Base-by-base conservation (phyloP, 768 basidiomycete genomes). In the Leucocoprinus birnbaumii region DNA sequence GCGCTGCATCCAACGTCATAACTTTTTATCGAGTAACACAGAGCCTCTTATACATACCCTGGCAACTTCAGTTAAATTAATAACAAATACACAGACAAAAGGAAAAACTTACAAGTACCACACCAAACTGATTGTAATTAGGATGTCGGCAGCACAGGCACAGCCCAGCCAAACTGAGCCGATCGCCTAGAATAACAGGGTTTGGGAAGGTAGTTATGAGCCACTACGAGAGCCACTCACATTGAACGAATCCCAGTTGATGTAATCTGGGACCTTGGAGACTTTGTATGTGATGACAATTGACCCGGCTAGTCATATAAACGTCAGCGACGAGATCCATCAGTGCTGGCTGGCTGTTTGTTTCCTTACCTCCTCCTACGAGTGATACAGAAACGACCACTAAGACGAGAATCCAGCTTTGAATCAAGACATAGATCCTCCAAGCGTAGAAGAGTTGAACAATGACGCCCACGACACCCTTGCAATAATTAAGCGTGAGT, bases 401-500 rank as follows among this genome's bases (percentile, higher is more conserved):
- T 13, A 26, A 35, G 13, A 63, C 53, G 7, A 65, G 35, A 1
- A 50, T 38, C 51, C 56, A 59, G 47, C 56, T 69, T 9, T 51
- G 58, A 18, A 68, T 69, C 4, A 71, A 53, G 3, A 67, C 61
- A 19, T 60, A 58, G 37, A 71, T 58, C 22, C 69, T 62, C 70
- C 68, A 71, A 3, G 76, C 76, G 43, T 78, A 79, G 61, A 81
- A 82, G 5, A 74, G 56, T 50, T 81, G 79, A 7, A 79, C 78
- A 8, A 72, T 59, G 4, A 68, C 57, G 0, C 73, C 75, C 26
- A 77, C 76, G 48, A 80, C 68, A 2, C 71, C 78, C 79, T 80
- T 31, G n/a, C 10, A 31, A 35, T 5, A 24, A 21, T 44, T 14
- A 24, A 7, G 3, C 9, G 6, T 31, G 6, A 31, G 31, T 31